A percentile compares a stretch with the other conserved stretches of the same genome.
Evolutionary conservation across 768 basidiomycete genomes (phyloP).

Genomic region (Sistotremastrum suecicum): DNA sequence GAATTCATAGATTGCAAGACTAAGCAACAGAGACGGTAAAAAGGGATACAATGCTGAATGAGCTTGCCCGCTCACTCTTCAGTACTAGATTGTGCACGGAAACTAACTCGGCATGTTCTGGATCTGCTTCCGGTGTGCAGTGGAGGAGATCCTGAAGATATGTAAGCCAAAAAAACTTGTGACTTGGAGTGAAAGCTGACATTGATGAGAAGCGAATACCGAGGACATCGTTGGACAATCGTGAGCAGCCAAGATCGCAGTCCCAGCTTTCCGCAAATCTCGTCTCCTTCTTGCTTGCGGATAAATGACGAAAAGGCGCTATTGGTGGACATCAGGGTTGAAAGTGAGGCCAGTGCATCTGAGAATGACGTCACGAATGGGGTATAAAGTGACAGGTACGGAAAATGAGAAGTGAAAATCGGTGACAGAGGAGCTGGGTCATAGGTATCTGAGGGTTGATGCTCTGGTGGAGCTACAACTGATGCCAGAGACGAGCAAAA

Average conservation of each 20-base stretch:
- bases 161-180: background rate
- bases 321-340: slow-evolving; percentile 39
- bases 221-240: slow-evolving; percentile 77
- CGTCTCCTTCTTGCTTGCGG: slow-evolving; percentile 48
- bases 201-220: slow-evolving; percentile 72
- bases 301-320: slow-evolving; percentile 50
- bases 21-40: slow-evolving; percentile 5
- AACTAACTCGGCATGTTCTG: slow-evolving; percentile 50
- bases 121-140: slow-evolving; percentile 49
- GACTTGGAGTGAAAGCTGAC: background rate
- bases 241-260: slow-evolving; percentile 78
- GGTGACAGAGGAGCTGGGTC: slow-evolving; percentile 34
- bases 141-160: slow-evolving; percentile 41
- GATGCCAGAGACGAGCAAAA: slow-evolving; percentile 49
- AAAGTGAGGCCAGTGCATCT: slow-evolving; percentile 42
- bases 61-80: slow-evolving; percentile 40
- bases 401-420: slow-evolving; percentile 67
- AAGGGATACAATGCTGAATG: background rate
- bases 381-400: slow-evolving; percentile 76
- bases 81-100: slow-evolving; percentile 52
- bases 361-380: slow-evolving; percentile 76
- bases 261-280: slow-evolving; percentile 58
- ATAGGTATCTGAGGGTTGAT: slow-evolving; percentile 4
- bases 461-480: slow-evolving; percentile 20
- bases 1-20: slow-evolving; percentile 44